Evolutionary conservation across 1,139 yeast species (phyloP).

Genomic region (Nakaseomyces uthaithaninus): DNA sequence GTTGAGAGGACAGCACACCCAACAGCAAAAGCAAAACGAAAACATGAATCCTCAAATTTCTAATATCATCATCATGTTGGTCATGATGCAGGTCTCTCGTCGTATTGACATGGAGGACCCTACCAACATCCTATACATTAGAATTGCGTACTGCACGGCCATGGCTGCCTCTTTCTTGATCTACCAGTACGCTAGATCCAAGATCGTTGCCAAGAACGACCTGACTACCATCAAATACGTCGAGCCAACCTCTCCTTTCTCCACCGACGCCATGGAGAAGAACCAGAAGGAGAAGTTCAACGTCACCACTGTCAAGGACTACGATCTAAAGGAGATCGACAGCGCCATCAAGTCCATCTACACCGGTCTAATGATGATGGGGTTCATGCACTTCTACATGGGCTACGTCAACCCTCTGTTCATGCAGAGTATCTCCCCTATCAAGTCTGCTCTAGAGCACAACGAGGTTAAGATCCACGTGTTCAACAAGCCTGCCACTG

Average conservation of each 20-base stretch:
- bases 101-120: constrained; percentile 87
- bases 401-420: constrained; percentile 95
- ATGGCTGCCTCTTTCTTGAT: constrained; percentile 58
- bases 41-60: constrained; percentile 77
- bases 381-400: constrained; percentile 96
- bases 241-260: constrained; percentile 74
- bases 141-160: constrained; percentile 62
- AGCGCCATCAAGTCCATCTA: constrained; percentile 71
- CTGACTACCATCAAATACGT: constrained; percentile 87
- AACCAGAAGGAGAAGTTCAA: constrained; percentile 48
- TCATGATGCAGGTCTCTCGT: constrained; percentile 95
- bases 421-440: constrained; percentile 86
- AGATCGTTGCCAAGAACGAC: constrained; percentile 72
- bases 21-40: background rate
- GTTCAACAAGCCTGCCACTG: constrained; percentile 74
- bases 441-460: constrained; percentile 83
- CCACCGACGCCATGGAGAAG: constrained; percentile 37
- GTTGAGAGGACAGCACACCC: background rate
- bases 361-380: constrained; percentile 96
- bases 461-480: constrained; percentile 89
- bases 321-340: constrained; percentile 82
- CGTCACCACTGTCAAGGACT: constrained; percentile 89
- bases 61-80: constrained; percentile 84
- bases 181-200: constrained; percentile 54
- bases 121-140: constrained; percentile 60